Evolutionary conservation across 116 monocot species (phyloP).

Genomic region (Cymodocea nodosa): DNA sequence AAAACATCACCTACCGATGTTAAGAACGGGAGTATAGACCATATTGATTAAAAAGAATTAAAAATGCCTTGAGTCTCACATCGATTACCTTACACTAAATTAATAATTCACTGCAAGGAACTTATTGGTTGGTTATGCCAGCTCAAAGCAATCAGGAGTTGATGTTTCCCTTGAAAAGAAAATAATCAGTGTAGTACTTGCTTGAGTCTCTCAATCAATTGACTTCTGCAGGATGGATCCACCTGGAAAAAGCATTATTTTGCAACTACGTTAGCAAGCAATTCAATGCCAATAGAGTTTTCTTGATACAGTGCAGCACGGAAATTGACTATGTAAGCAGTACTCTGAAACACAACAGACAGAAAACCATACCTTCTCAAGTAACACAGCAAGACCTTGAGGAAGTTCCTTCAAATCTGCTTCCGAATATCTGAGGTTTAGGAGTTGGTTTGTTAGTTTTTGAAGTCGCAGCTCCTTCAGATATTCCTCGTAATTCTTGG

Average conservation of each 20-base stretch:
- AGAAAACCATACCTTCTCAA: conserved; percentile 45
- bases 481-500: conserved; percentile 46
- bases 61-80: not conserved
- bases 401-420: conserved; percentile 59
- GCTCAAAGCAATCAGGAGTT: not conserved
- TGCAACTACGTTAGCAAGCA: too few species aligned
- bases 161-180: not conserved
- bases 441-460: conserved; percentile 34
- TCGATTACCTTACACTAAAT: not conserved
- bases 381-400: conserved; percentile 53
- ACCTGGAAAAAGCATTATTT: conserved; percentile 32
- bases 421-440: conserved; percentile 32
- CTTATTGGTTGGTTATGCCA: not conserved
- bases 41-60: not conserved
- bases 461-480: conserved; percentile 58
- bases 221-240: conserved; percentile 40
- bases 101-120: not conserved
- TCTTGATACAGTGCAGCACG: too few species aligned
- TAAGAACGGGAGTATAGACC: too few species aligned
- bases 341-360: too few species aligned
- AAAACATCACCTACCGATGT: too few species aligned
- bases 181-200: conserved; percentile 29
- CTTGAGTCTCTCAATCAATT: conserved; percentile 51
- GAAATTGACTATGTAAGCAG: too few species aligned
- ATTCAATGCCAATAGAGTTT: too few species aligned